These are phyloP conservation scores for Maudiozyma humilis DNA, from an alignment of 1,139 yeast genomes.

Conservation along the genomic window DNA sequence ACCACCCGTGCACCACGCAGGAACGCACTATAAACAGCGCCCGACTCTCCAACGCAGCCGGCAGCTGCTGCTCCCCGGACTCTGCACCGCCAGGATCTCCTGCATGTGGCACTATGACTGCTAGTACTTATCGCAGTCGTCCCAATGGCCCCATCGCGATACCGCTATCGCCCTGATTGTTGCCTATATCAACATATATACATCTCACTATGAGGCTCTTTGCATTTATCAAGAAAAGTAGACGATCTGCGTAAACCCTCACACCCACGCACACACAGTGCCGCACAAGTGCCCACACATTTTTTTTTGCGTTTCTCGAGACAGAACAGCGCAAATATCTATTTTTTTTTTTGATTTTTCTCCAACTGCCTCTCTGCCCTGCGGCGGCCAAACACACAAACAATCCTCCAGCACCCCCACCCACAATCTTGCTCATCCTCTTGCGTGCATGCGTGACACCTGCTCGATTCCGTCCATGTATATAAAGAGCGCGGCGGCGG, in stretches of 20 bases:
- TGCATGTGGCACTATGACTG: neutral
- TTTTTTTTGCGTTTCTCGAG: neutral
- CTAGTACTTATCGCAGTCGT: neutral
- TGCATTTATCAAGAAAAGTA: no score
- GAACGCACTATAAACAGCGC: neutral
- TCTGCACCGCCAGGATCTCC: neutral
- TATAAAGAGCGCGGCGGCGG: neutral
- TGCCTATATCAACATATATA: neutral
- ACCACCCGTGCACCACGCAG: neutral
- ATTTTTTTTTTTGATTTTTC: no score
- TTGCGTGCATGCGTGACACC: no score
- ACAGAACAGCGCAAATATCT: neutral
- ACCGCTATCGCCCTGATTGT: neutral
- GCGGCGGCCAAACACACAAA: neutral
- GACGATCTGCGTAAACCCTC: no score
- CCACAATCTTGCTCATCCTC: no score
- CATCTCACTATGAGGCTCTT: no score
- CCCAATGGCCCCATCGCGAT: no score
- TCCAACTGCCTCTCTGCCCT: neutral
- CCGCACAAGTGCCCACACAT: neutral
- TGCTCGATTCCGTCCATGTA: no score
- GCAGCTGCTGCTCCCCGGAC: neutral
- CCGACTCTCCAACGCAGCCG: neutral
- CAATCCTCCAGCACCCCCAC: no score
- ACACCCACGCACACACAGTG: neutral